These are phyloP conservation scores for Hippophae tibetana DNA, from an alignment of 306 rosid genomes.

Conservation along the genomic window DNA sequence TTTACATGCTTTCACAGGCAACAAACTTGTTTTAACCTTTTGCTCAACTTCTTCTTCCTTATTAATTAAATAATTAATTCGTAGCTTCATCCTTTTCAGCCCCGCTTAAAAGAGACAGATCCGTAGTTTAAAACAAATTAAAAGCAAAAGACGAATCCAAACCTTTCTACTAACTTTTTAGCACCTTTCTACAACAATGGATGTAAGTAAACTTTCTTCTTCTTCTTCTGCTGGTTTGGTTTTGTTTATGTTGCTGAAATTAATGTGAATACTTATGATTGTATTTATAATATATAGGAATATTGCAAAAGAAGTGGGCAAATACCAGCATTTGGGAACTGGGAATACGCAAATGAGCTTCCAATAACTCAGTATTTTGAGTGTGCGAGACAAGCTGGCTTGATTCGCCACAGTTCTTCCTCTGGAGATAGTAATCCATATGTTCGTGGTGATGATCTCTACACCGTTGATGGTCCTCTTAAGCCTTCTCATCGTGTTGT, in stretches of 20 bases:
- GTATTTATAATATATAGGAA: conserved; percentile 8
- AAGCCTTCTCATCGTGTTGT: conserved; percentile 21
- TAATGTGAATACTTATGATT: too few relatives aligned
- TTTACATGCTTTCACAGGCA: too few relatives aligned
- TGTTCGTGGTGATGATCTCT: conserved; percentile 27
- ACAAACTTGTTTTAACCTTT: too few relatives aligned
- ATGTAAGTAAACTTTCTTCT: conserved; percentile 7
- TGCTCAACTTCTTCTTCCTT: too few relatives aligned
- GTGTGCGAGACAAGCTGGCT: conserved; percentile 71
- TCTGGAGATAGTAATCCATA: conserved; percentile 54
- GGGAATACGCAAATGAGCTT: conserved; percentile 71
- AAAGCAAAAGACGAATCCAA: not conserved
- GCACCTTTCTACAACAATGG: conserved; percentile 4
- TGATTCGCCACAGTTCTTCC: conserved; percentile 72
- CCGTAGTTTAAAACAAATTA: not conserved
- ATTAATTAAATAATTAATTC: too few relatives aligned
- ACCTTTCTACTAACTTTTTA: not conserved
- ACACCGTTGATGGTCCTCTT: conserved; percentile 41
- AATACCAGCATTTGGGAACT: conserved; percentile 84
- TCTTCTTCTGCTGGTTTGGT: not conserved
- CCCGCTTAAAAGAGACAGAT: not conserved
- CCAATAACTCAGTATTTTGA: conserved; percentile 95
- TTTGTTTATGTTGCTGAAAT: not conserved
- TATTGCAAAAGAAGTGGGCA: conserved; percentile 54
- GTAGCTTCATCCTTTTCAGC: too few relatives aligned